Conservation (phyloP, 139 green algal species). For the Yamagishiella unicocca region DNA sequence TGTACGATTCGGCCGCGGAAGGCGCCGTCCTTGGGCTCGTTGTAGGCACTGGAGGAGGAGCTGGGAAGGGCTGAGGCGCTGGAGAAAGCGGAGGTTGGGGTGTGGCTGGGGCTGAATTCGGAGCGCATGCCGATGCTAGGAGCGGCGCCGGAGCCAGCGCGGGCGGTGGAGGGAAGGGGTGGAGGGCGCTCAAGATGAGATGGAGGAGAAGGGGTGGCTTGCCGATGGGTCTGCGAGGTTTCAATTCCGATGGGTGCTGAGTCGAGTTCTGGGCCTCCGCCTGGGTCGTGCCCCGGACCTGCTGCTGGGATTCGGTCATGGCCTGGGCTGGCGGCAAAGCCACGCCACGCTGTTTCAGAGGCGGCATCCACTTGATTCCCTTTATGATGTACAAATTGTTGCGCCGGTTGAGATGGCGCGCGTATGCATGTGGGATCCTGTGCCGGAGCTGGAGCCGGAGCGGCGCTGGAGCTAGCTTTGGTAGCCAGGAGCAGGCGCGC, state of each 20-base stretch:
- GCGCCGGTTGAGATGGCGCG: background rate
- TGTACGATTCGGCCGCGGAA: conserved; percentile 40
- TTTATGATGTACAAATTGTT: too few relatives aligned
- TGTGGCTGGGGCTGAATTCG: too few relatives aligned
- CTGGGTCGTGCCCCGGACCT: too few relatives aligned
- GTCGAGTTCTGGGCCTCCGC: too few relatives aligned
- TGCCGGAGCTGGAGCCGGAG: background rate
- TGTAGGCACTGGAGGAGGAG: background rate
- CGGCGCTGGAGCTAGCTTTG: background rate
- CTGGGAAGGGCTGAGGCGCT: too few relatives aligned
- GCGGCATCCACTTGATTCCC: background rate
- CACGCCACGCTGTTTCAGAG: background rate
- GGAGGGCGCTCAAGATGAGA: background rate
- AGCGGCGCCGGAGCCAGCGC: too few relatives aligned
- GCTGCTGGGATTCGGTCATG: too few relatives aligned
- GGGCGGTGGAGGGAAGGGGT: too few relatives aligned
- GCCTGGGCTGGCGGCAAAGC: background rate
- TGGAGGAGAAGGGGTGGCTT: background rate
- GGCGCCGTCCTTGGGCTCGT: conserved; percentile 15
- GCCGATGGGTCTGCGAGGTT: too few relatives aligned
- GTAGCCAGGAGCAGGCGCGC: background rate
- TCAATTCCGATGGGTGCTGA: too few relatives aligned
- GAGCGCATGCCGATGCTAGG: too few relatives aligned
- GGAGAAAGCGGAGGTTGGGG: too few relatives aligned
- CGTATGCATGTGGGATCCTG: background rate